Conservation (phyloP, 2,329 filamentous ascomycete species). For the Penicillium thymicola region DNA sequence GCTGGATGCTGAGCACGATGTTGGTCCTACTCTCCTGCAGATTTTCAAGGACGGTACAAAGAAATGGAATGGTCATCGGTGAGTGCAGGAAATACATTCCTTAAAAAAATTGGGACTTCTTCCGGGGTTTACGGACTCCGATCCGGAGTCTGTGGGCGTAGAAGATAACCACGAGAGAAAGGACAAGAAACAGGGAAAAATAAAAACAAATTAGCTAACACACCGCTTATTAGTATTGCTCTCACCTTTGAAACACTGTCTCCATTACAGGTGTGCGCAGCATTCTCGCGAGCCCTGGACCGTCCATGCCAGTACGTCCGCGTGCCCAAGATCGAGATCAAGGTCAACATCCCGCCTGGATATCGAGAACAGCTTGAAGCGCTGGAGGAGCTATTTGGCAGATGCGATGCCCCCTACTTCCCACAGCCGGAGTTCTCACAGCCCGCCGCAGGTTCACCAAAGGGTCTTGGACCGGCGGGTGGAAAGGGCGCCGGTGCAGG, state of each 20-base stretch:
- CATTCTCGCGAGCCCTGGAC: constrained; percentile 74
- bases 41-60: constrained; percentile 89
- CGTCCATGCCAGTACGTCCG: constrained; percentile 75
- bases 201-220: constrained; percentile 7
- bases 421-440: constrained; percentile 56
- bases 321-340: constrained; percentile 71
- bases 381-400: constrained; percentile 58
- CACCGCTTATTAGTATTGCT: constrained; percentile 62
- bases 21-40: constrained; percentile 86
- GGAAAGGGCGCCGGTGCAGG: constrained; percentile 45
- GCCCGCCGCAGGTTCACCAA: constrained; percentile 37
- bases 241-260: constrained; percentile 87
- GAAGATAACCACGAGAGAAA: neutral
- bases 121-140: neutral
- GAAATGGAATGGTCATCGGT: constrained; percentile 76
- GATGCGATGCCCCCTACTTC: constrained; percentile 60
- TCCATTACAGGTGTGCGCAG: constrained; percentile 74
- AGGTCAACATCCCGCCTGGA: constrained; percentile 79
- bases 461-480: constrained; percentile 37
- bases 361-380: constrained; percentile 82
- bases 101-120: neutral
- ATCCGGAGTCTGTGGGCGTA: neutral
- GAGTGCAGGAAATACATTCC: constrained; percentile 29
- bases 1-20: constrained; percentile 94
- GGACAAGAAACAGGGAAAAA: neutral